Evolutionary conservation across 768 basidiomycete genomes (phyloP), one percentile per base, ranked within the genome.

Genomic region (Trametes cubensis): DNA sequence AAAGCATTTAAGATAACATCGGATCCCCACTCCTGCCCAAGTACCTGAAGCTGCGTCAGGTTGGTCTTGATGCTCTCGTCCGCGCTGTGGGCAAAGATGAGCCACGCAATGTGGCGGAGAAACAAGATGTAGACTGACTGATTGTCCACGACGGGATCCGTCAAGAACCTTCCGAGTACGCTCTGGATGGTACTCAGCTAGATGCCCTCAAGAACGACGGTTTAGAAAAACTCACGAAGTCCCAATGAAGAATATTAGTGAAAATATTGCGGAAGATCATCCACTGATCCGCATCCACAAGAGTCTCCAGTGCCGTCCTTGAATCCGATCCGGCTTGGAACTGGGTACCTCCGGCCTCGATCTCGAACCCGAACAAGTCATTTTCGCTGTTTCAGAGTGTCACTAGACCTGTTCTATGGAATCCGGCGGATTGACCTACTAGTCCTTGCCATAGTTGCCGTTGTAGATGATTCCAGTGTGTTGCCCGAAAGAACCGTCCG

Each of bases 391-490:
- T 23, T 40, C 17, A 5, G 15, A 46, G 7, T 15, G 41, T 17
- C 18, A 39, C 8, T 34, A 54, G 52, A 18, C 39, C 8, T 10
- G 18, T 13, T 17, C 48, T 25, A 39, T n/a, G 6, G 46, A 3
- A 6, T 17, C 14, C 7, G 28, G 18, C 1, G 23, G 20, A 6
- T 4, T 0, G 18, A 71, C 76, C 59, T 58, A 78, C 76, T 73
- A 79, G 64, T 78, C 78, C 49, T 77, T 78, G 10, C 81, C 87
- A 66, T 89, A 88, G 67, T 88, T 88, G 30, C 87, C 87, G 49
- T 85, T 87, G 68, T 88, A 89, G 5, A 87, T 71, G n/a, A 88
- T 78, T 11, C 87, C 86, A 20, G 69, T 70, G 71, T 88, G 87
- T 69, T 88, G 74, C 6, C 69, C 68, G 39, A 76, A 77, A 28